A percentile compares a stretch with the other conserved stretches of the same genome.
Conservation (phyloP, 2,329 filamentous ascomycete species). For the Hymenoscyphus repandus region DNA sequence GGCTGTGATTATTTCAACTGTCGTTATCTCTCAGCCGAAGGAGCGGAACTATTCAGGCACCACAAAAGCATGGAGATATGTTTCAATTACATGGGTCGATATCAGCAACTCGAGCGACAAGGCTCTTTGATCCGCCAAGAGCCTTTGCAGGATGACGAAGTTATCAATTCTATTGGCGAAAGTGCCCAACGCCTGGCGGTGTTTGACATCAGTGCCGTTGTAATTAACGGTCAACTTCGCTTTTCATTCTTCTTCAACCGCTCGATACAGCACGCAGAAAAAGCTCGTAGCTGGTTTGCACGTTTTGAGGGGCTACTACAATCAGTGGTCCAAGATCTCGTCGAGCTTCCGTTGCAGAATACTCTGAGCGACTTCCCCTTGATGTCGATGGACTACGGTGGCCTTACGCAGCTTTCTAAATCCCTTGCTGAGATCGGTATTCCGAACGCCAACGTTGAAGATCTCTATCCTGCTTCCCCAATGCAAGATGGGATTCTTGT, state of each 20-base stretch:
- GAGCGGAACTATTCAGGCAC: slow-evolving; percentile 7
- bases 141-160: slow-evolving; percentile 3
- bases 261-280: slow-evolving; percentile 4
- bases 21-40: slow-evolving; percentile 8
- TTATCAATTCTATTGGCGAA: slow-evolving; percentile 5
- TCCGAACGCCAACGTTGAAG: slow-evolving; percentile 3
- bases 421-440: slow-evolving; percentile 1
- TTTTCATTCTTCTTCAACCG: slow-evolving; percentile 10
- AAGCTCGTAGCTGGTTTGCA: slow-evolving; percentile 6
- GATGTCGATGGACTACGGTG: slow-evolving; percentile 5
- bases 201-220: slow-evolving; percentile 10
- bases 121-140: slow-evolving; percentile 25
- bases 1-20: slow-evolving; percentile 35
- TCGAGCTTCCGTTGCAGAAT: neutral
- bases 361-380: slow-evolving; percentile 15
- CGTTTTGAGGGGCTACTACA: slow-evolving; percentile 12
- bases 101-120: slow-evolving; percentile 39
- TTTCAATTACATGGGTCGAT: slow-evolving; percentile 44
- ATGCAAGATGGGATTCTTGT: slow-evolving; percentile 9
- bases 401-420: neutral
- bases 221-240: slow-evolving; percentile 5
- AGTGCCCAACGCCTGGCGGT: slow-evolving; percentile 2
- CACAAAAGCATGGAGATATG: slow-evolving; percentile 39
- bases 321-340: neutral
- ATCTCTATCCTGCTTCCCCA: slow-evolving; percentile 6